Evolutionary conservation across 768 basidiomycete genomes (phyloP).

Genomic region (Naganishia kalamii): DNA sequence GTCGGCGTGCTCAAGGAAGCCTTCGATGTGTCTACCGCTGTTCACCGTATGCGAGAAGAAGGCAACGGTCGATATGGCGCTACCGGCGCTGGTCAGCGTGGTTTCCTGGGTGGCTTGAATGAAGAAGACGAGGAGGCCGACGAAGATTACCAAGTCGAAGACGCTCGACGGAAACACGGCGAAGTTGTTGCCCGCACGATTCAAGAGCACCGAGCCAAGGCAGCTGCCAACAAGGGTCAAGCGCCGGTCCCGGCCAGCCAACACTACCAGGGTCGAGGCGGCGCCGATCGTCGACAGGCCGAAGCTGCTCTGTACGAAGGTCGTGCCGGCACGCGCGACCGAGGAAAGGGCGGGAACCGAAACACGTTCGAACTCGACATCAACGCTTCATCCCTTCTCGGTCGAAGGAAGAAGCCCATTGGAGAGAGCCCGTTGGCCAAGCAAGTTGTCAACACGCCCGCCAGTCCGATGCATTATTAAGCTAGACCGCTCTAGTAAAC

Average conservation of each 20-base stretch:
- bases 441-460: slow-evolving; percentile 24
- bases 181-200: slow-evolving; percentile 48
- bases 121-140: slow-evolving; percentile 77
- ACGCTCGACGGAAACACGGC: slow-evolving; percentile 50
- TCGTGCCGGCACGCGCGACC: slow-evolving; percentile 65
- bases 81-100: slow-evolving; percentile 66
- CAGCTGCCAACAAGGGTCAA: slow-evolving; percentile 42
- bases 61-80: slow-evolving; percentile 75
- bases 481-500: background rate
- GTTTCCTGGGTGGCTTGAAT: slow-evolving; percentile 77
- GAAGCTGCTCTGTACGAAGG: slow-evolving; percentile 56
- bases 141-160: slow-evolving; percentile 54
- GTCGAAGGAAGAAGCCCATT: slow-evolving; percentile 48
- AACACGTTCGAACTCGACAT: slow-evolving; percentile 74
- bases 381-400: slow-evolving; percentile 76
- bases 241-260: slow-evolving; percentile 31
- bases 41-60: slow-evolving; percentile 99
- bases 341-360: slow-evolving; percentile 30
- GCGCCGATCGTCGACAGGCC: slow-evolving; percentile 49
- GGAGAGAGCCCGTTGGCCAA: slow-evolving; percentile 36
- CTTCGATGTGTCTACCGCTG: slow-evolving; percentile 97
- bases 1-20: slow-evolving; percentile 90
- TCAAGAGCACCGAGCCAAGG: slow-evolving; percentile 47
- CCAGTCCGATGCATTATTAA: slow-evolving; percentile 34
- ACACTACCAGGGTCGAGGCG: slow-evolving; percentile 50